phyloP scores from a whole-genome alignment of 371 early-diverging fungal species.

The Circinella minor region DNA sequence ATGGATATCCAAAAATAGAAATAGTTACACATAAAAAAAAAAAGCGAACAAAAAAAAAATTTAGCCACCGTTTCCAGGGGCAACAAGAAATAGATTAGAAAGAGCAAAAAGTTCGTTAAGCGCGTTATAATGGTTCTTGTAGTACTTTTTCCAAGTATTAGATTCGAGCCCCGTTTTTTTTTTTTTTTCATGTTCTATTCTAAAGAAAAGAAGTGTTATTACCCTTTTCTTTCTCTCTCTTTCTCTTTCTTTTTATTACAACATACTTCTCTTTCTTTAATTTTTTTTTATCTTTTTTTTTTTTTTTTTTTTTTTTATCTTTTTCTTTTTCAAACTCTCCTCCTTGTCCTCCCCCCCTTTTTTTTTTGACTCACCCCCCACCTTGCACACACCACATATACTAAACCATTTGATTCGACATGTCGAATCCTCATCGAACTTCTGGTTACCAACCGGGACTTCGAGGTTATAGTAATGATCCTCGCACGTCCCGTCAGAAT shows the following conservation, averaged over 20 bases:
- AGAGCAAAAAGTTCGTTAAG: slow-evolving; percentile 44
- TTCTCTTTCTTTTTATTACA: too few species aligned
- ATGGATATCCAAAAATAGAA: too few species aligned
- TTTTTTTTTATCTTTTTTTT: neutral
- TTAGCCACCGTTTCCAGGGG: slow-evolving; percentile 7
- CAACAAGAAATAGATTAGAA: slow-evolving; percentile 24
- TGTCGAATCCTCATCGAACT: slow-evolving; percentile 17
- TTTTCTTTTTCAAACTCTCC: neutral
- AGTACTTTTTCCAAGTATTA: too few species aligned
- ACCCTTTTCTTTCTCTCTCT: too few species aligned
- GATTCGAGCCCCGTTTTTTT: slow-evolving; percentile 13
- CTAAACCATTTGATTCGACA: neutral
- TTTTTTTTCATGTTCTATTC: neutral
- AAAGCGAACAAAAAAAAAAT: neutral
- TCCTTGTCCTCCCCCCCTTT: neutral
- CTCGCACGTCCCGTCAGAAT: slow-evolving; percentile 13
- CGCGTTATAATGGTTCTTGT: slow-evolving; percentile 8
- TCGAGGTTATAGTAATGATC: slow-evolving; percentile 18
- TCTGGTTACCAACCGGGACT: slow-evolving; percentile 22
- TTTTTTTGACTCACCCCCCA: neutral
- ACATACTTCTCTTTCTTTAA: neutral
- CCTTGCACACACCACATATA: neutral
- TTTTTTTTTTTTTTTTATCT: slow-evolving; percentile 10
- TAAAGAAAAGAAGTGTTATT: neutral
- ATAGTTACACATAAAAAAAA: neutral